These are phyloP conservation scores for Peronospora tabacina DNA, from an alignment of 352 stramenopile species.

Conservation along the genomic window DNA sequence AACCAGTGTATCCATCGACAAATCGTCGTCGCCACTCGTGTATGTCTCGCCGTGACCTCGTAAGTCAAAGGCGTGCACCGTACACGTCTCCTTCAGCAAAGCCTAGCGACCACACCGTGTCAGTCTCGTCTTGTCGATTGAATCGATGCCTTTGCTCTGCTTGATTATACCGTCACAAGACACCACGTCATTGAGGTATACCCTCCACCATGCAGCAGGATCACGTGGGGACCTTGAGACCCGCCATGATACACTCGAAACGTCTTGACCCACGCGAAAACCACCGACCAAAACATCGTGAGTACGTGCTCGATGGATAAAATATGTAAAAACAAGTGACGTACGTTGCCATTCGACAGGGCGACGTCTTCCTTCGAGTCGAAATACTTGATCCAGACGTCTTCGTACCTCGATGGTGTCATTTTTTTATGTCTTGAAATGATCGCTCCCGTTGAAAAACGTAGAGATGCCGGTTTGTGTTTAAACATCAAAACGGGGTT, in stretches of 20 bases:
- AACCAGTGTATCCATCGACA: constrained; percentile 73
- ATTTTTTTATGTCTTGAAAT: neutral
- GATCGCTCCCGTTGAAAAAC: neutral
- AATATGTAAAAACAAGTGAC: constrained; percentile 1
- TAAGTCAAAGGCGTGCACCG: constrained; percentile 79
- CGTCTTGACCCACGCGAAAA: constrained; percentile 30
- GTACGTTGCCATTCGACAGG: constrained; percentile 58
- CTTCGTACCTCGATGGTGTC: constrained; percentile 16
- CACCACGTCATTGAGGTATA: constrained; percentile 86
- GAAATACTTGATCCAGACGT: constrained; percentile 67
- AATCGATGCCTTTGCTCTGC: neutral
- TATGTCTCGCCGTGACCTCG: constrained; percentile 65
- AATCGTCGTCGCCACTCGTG: constrained; percentile 52
- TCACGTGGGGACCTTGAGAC: constrained; percentile 53
- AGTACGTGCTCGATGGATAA: neutral
- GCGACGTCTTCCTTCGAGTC: constrained; percentile 56
- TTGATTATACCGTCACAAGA: constrained; percentile 45
- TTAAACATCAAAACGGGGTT: no score
- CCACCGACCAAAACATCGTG: neutral
- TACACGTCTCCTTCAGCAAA: constrained; percentile 65
- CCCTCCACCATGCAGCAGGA: constrained; percentile 79
- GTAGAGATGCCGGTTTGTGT: no score
- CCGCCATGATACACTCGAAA: constrained; percentile 78
- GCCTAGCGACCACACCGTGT: constrained; percentile 29
- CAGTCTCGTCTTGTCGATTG: neutral